phyloP scores from a whole-genome alignment of 1,284 basidiomycete genomes.

The Anthracocystis panici-leucophaei region DNA sequence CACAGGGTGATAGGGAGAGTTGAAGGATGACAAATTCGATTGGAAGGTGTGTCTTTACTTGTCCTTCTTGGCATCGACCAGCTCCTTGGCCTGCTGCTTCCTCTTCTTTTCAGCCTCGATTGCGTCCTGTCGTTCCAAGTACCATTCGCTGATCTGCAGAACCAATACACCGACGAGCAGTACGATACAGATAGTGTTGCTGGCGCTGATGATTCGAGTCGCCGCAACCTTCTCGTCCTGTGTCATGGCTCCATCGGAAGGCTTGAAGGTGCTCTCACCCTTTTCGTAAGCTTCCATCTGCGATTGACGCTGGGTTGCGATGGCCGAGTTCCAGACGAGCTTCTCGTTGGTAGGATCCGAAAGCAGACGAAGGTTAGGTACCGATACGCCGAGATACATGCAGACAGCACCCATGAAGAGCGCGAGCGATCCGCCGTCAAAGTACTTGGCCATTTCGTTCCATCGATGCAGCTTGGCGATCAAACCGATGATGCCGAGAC shows the following conservation, averaged over 20 bases:
- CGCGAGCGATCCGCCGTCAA: slow-evolving; percentile 63
- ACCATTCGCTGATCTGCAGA: slow-evolving; percentile 64
- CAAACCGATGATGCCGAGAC: slow-evolving; percentile 62
- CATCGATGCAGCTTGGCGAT: slow-evolving; percentile 66
- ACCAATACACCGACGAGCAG: slow-evolving; percentile 62
- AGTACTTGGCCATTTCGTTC: slow-evolving; percentile 68
- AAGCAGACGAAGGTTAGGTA: slow-evolving; percentile 65
- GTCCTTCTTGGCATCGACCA: slow-evolving; percentile 43
- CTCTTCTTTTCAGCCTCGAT: slow-evolving; percentile 43
- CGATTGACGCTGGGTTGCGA: slow-evolving; percentile 52
- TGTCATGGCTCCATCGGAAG: slow-evolving; percentile 48
- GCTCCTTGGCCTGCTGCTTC: slow-evolving; percentile 29
- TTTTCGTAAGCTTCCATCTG: slow-evolving; percentile 45
- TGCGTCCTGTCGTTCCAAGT: slow-evolving; percentile 51
- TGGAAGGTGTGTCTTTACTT: slow-evolving; percentile 10
- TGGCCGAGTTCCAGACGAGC: slow-evolving; percentile 50
- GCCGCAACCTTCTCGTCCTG: slow-evolving; percentile 53
- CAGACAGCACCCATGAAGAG: slow-evolving; percentile 62
- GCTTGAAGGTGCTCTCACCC: slow-evolving; percentile 31
- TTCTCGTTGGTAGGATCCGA: slow-evolving; percentile 58
- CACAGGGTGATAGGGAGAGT: too few species aligned
- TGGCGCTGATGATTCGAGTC: slow-evolving; percentile 62
- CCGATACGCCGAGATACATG: slow-evolving; percentile 64
- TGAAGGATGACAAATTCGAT: too few species aligned
- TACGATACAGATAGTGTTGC: slow-evolving; percentile 62